phyloP scores from a whole-genome alignment of 129 eudicot species.

The Lonicera japonica region DNA sequence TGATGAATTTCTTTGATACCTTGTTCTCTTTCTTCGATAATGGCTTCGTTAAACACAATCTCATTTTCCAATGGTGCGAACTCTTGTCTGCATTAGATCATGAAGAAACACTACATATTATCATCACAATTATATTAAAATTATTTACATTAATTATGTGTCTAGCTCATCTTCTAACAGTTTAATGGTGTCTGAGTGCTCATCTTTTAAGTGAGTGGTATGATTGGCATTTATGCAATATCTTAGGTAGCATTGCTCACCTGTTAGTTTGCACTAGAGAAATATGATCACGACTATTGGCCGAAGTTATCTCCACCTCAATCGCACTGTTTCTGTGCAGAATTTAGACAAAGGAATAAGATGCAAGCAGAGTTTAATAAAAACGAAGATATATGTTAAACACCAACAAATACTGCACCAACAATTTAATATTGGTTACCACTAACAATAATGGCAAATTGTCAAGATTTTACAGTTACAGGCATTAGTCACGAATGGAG shows the following conservation, averaged over 20 bases:
- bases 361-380: neutral
- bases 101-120: neutral
- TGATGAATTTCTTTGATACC: constrained; percentile 71
- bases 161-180: too few species aligned
- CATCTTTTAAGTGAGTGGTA: too few species aligned
- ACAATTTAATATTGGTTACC: neutral
- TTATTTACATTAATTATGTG: too few species aligned
- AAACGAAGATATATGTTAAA: neutral
- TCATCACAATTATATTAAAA: neutral
- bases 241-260: constrained; percentile 16
- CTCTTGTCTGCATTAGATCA: constrained; percentile 45
- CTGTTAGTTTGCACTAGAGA: constrained; percentile 53
- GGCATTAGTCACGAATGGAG: too few species aligned
- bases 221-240: neutral
- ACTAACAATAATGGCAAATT: too few species aligned
- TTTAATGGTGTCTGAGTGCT: too few species aligned
- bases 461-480: too few species aligned
- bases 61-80: constrained; percentile 49
- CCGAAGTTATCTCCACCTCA: constrained; percentile 35
- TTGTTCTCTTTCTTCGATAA: constrained; percentile 78
- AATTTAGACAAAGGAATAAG: constrained; percentile 3
- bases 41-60: constrained; percentile 61
- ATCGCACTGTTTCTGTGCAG: constrained; percentile 25
- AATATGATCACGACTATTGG: constrained; percentile 31
- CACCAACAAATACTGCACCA: neutral